Evolutionary conservation across 73 alveolate genomes (phyloP).

Genomic region (Vitrella brassicaformis): DNA sequence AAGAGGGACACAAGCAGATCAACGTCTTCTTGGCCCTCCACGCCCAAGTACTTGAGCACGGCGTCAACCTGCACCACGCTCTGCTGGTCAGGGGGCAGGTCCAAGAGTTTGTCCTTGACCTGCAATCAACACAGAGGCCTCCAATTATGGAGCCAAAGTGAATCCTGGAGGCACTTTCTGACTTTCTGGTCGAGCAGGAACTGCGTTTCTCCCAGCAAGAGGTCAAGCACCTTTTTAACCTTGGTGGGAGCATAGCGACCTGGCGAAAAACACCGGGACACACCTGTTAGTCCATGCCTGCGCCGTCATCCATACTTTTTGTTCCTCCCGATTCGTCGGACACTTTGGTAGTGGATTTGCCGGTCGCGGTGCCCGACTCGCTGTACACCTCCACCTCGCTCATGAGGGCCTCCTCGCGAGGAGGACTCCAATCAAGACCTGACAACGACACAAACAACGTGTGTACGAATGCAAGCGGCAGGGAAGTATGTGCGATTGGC

Average conservation of each 20-base stretch:
- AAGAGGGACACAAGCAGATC: slow-evolving; percentile 51
- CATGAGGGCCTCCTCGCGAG: slow-evolving; percentile 47
- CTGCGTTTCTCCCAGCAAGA: slow-evolving; percentile 56
- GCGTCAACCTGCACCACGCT: slow-evolving; percentile 37
- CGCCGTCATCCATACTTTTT: too few species aligned
- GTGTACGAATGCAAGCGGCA: slow-evolving; percentile 47
- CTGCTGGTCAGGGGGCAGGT: slow-evolving; percentile 29
- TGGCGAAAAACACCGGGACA: background rate
- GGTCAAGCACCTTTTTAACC: slow-evolving; percentile 51
- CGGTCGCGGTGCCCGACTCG: too few species aligned
- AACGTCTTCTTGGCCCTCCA: slow-evolving; percentile 47
- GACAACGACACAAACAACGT: slow-evolving; percentile 15
- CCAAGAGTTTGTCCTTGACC: slow-evolving; percentile 23
- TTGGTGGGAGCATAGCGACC: background rate
- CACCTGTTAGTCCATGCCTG: too few species aligned
- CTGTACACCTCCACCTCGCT: background rate
- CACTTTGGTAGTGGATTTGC: too few species aligned
- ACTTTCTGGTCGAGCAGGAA: slow-evolving; percentile 61
- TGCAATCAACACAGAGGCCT: too few species aligned
- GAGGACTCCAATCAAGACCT: slow-evolving; percentile 46
- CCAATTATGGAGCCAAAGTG: too few species aligned
- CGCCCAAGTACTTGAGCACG: slow-evolving; percentile 41
- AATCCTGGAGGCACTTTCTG: too few species aligned
- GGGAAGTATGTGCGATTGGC: slow-evolving; percentile 44
- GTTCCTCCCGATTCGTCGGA: too few species aligned